A percentile compares a stretch with the other conserved stretches of the same genome.
Conservation (phyloP, 2,329 filamentous ascomycete genomes). For the Didymella glomerata region DNA sequence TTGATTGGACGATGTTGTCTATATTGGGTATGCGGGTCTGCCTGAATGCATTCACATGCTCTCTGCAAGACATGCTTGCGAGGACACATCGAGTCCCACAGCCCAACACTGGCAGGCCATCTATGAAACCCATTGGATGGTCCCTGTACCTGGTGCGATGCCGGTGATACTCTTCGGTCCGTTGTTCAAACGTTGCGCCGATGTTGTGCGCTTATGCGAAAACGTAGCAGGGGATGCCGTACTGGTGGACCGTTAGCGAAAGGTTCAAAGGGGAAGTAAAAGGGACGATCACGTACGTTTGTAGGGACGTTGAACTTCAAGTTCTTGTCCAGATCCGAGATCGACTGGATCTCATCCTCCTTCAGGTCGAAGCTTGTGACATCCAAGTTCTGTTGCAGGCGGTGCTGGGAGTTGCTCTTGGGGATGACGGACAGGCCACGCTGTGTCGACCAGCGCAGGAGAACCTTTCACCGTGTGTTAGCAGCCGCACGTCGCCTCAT, state of each 20-base stretch:
- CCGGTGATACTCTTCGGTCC: constrained; percentile 15
- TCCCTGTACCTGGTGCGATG: neutral
- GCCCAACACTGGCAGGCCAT: neutral
- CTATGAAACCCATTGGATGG: neutral
- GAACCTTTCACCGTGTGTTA: constrained; percentile 7
- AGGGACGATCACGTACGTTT: constrained; percentile 39
- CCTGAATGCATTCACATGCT: neutral
- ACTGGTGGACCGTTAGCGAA: constrained; percentile 37
- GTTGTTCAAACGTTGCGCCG: constrained; percentile 7
- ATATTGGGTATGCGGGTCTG: neutral
- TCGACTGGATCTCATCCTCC: constrained; percentile 35
- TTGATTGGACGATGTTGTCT: neutral
- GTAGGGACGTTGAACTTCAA: constrained; percentile 47
- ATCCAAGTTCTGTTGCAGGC: constrained; percentile 38
- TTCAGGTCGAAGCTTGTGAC: constrained; percentile 43
- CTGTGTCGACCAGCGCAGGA: constrained; percentile 54
- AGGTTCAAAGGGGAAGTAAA: neutral
- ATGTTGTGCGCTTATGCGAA: constrained; percentile 36
- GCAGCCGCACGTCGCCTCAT: neutral
- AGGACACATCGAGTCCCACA: neutral
- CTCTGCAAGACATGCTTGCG: neutral
- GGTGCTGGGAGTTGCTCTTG: constrained; percentile 42
- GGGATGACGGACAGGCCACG: constrained; percentile 50
- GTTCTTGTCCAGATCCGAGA: constrained; percentile 46
- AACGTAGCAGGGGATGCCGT: constrained; percentile 49